Evolutionary conservation across 1,139 yeast species (phyloP).

Genomic region (Saccharomyces pastorianus): DNA sequence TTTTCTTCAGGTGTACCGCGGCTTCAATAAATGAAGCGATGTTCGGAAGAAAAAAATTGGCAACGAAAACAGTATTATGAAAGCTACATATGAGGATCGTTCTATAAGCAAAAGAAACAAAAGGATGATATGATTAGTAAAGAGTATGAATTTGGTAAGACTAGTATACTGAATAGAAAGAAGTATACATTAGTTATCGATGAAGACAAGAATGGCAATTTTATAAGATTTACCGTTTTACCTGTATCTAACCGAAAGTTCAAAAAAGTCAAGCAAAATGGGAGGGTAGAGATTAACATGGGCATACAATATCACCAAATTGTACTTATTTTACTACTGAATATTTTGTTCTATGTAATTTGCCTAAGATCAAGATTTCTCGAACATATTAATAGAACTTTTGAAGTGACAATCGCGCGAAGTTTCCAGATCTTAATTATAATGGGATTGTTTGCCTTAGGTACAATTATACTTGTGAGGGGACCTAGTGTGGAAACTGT

Average conservation of each 20-base stretch:
- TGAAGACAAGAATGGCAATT: constrained; percentile 4
- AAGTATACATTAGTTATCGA: constrained; percentile 5
- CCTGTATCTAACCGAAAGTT: constrained; percentile 7
- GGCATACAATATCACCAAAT: background rate
- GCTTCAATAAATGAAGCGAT: background rate
- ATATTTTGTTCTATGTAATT: background rate
- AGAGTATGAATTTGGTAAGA: background rate
- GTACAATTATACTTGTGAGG: constrained; percentile 10
- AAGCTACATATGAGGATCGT: background rate
- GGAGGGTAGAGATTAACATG: background rate
- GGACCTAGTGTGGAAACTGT: constrained; percentile 24
- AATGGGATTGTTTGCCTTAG: background rate
- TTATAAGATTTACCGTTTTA: constrained; percentile 5
- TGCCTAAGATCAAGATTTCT: background rate
- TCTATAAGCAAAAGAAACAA: background rate
- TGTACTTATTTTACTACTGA: background rate
- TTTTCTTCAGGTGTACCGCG: background rate
- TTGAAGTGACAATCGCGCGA: background rate
- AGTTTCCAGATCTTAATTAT: background rate
- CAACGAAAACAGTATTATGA: background rate
- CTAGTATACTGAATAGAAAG: background rate
- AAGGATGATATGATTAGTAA: background rate
- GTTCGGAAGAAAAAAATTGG: background rate
- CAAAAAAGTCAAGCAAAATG: constrained; percentile 3
- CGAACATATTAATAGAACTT: background rate